These are phyloP conservation scores for Penicillium psychrofluorescens DNA, from an alignment of 495 filamentous ascomycete species.

Conservation along the genomic window DNA sequence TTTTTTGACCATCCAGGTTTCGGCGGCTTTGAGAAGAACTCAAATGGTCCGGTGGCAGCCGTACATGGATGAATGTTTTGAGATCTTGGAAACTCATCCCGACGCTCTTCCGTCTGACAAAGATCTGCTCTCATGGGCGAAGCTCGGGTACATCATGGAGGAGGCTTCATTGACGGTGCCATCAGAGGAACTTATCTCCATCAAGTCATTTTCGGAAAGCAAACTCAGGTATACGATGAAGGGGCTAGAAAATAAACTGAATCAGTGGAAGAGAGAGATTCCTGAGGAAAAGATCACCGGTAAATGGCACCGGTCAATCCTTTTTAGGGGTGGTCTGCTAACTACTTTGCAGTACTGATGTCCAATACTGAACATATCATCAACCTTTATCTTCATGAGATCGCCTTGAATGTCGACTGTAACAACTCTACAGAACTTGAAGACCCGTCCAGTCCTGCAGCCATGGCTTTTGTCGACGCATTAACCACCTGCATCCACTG, in stretches of 20 bases:
- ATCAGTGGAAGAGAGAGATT: slow-evolving; percentile 54
- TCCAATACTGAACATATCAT: slow-evolving; percentile 39
- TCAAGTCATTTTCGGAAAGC: slow-evolving; percentile 61
- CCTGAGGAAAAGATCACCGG: slow-evolving; percentile 35
- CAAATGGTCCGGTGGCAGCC: slow-evolving; percentile 75
- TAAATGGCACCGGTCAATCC: slow-evolving; percentile 5
- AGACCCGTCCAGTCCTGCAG: slow-evolving; percentile 36
- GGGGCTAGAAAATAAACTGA: slow-evolving; percentile 68
- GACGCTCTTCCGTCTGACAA: slow-evolving; percentile 68
- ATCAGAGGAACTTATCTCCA: slow-evolving; percentile 62
- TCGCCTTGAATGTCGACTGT: slow-evolving; percentile 69
- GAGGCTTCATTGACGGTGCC: slow-evolving; percentile 69
- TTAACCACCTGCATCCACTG: slow-evolving; percentile 63
- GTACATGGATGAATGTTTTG: slow-evolving; percentile 80
- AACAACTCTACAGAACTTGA: slow-evolving; percentile 28
- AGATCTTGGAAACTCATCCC: slow-evolving; percentile 62
- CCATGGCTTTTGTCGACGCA: slow-evolving; percentile 60
- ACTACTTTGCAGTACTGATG: slow-evolving; percentile 14
- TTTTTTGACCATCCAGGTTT: slow-evolving; percentile 58
- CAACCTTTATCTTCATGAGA: slow-evolving; percentile 80
- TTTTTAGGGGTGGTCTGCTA: neutral
- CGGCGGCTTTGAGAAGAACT: slow-evolving; percentile 73
- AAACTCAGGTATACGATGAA: slow-evolving; percentile 69
- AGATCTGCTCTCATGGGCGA: slow-evolving; percentile 66
- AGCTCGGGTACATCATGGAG: slow-evolving; percentile 72